Evolutionary conservation across 352 stramenopile genomes (phyloP), one percentile per base, ranked within the genome.

Genomic region (Pythium folliculosum): DNA sequence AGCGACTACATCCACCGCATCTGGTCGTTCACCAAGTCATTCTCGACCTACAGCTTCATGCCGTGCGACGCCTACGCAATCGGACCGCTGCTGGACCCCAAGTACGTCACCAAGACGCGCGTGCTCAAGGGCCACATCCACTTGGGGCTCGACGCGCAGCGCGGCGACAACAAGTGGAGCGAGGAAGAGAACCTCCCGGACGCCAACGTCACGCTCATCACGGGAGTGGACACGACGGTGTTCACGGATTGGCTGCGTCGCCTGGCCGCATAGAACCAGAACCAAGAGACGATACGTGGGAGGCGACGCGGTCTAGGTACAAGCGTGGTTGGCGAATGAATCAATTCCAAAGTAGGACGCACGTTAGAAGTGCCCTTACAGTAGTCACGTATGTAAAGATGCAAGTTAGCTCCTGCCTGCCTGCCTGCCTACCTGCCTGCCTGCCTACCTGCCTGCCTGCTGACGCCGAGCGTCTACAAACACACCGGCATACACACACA

Each of bases 51-150:
- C 45, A 76, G 71, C 12, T 95, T 95, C 53, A 65, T 84, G 8
- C 78, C 86, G 19, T 95, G 86, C 55, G 84, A 93, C 44, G 86
- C 83, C 17, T 92, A 92, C 63, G 84, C 86, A 9, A 67, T 91
- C 30, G 85, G 81, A 27, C 75, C 90, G 27, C 71, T 95, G 43
- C 67, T 92, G 12, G 66, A 89, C 23, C 63, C 74, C 23, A 59
- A 80, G 49, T 86, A 82, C 70, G 72, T 91, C 66, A 90, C 79
- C 55, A 79, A 63, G 30, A 60, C 78, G 48, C 57, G 61, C 30
- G 53, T 44, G 13, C 69, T 89, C 43, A 79, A 73, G 19, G 85
- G 82, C n/a, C 67, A 71, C 56, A 83, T 91, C 27, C 74, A 90
- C 44, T 63, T 93, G 64, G 76, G 78, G 27, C 74, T 70, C 4